These are phyloP conservation scores for Rubia occidens DNA, from an alignment of 305 asterid species.

Conservation along the genomic window DNA sequence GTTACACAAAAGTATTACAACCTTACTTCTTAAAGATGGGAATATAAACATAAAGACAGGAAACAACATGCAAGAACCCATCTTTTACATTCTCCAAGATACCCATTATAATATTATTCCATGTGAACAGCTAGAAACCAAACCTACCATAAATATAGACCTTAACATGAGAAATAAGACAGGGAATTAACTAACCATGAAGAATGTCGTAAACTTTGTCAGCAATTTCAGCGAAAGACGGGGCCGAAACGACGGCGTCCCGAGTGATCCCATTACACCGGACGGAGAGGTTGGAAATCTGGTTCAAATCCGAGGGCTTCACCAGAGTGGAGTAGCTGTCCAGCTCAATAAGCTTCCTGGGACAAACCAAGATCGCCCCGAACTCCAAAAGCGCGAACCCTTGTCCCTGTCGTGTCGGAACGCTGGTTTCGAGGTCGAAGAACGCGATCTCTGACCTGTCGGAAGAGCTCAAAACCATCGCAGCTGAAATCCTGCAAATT, in stretches of 20 bases:
- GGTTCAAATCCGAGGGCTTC: constrained; percentile 59
- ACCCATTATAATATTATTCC: neutral
- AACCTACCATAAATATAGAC: neutral
- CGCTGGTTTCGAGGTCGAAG: constrained; percentile 87
- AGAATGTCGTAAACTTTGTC: constrained; percentile 66
- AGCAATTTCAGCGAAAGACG: constrained; percentile 59
- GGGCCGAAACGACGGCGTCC: constrained; percentile 60
- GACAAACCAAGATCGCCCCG: constrained; percentile 85
- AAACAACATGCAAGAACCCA: neutral
- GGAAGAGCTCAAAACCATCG: constrained; percentile 26
- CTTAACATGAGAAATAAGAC: neutral
- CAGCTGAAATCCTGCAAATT: neutral
- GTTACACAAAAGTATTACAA: no score
- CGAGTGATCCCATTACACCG: constrained; percentile 70
- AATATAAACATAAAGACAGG: neutral
- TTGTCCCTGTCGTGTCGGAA: constrained; percentile 62
- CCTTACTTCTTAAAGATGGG: neutral
- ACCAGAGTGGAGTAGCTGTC: constrained; percentile 59
- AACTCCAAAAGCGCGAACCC: constrained; percentile 69
- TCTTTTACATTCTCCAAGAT: neutral
- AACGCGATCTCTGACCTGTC: constrained; percentile 80
- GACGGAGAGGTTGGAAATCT: constrained; percentile 56
- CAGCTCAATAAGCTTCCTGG: constrained; percentile 81
- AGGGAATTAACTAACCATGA: constrained; percentile 54
- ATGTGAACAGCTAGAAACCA: neutral